Evolutionary conservation across 176 grass and related monocot genomes (phyloP).

Genomic region (Bolboschoenus planiculmis): DNA sequence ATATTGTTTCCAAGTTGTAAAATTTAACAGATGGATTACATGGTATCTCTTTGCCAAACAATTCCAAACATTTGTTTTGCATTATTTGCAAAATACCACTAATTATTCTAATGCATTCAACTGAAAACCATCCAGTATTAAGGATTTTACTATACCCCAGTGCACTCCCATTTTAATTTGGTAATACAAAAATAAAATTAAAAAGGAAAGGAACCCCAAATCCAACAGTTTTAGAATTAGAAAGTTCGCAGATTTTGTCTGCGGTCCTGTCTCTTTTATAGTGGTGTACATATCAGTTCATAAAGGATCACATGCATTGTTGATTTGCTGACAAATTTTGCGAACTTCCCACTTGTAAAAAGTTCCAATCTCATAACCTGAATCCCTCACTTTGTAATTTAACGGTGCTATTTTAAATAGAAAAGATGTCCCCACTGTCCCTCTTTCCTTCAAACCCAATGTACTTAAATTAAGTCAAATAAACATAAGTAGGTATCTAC

Average conservation of each 20-base stretch:
- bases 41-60: neutral
- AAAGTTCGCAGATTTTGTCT: neutral
- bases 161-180: neutral
- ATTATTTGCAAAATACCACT: neutral
- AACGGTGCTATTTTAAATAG: neutral
- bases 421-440: neutral
- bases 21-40: neutral
- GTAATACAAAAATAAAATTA: neutral
- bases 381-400: neutral
- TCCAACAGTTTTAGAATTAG: neutral
- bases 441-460: neutral
- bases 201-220: neutral
- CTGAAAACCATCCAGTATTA: neutral
- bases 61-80: neutral
- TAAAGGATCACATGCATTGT: neutral
- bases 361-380: neutral
- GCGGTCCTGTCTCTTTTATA: neutral
- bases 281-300: neutral
- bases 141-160: neutral
- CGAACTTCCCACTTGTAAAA: neutral
- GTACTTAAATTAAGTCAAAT: neutral
- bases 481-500: neutral
- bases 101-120: neutral
- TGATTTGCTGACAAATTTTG: neutral
- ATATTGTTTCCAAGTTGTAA: conserved; percentile 9